Base-by-base conservation (phyloP, 805 yeast genomes). In the Zygosaccharomyces bailii region DNA sequence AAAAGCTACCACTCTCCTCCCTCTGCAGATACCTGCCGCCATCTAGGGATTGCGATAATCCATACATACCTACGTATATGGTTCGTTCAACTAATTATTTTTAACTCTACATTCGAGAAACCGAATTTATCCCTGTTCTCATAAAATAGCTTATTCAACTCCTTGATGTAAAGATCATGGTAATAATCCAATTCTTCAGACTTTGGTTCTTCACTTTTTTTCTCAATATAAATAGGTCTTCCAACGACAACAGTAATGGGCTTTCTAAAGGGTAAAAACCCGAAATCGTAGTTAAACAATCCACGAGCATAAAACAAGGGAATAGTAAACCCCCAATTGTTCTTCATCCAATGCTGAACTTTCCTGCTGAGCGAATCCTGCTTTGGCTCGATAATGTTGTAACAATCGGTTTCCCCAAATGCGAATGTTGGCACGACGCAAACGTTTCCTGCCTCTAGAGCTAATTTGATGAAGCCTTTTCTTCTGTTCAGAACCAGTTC, bases 241-340 rank as follows among this genome's bases (percentile, higher is more conserved):
- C 95, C 95, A 25, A 80, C 69, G 46, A 86, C 95, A 10, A 93
- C 73, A 50, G 86, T 74, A 44, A 93, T 82, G 2, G 86, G 86
- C 42, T 82, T 76, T 52, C 97, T 73, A 61, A 79, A 90, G 1
- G 99, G 98, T 45, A 93, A 65, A 23, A 93, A 67, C 0, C 99
- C 99, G 67, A 85, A 86, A 60, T 89, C 96, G 56, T 90, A 86
- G 57, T 91, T 87, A 67, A 91, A 90, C 0, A 93, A 72, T 0
- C 98, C 97, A 35, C 98, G 72, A 1, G 96, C 96, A 60, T 86
- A 83, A 67, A 93, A 85, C 39, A 93, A 77, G 1, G 99, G 99
- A 4, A 93, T 57, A 0, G 99, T 90, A 65, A 91, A 91, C 1
- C 91, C 93, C 42, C 81, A 74, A 29, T 68, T 72, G 21, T 70